Evolutionary conservation across 2,329 filamentous ascomycete genomes (phyloP).

Genomic region (Aspergillus brasiliensis): DNA sequence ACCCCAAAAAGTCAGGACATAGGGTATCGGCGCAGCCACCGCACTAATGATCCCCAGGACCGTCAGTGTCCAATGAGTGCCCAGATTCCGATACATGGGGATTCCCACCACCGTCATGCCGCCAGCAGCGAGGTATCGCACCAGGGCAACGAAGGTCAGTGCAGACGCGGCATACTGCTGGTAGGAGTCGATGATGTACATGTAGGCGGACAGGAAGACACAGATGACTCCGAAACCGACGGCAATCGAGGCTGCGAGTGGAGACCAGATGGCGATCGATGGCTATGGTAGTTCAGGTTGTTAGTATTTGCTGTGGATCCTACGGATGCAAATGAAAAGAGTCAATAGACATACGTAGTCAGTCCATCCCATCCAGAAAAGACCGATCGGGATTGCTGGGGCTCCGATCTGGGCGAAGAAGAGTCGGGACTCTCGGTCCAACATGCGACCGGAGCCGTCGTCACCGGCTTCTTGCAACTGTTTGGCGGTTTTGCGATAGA

Average conservation of each 20-base stretch:
- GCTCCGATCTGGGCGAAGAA: slow-evolving; percentile 56
- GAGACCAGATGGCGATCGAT: slow-evolving; percentile 53
- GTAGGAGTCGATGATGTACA: slow-evolving; percentile 61
- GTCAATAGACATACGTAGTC: slow-evolving; percentile 20
- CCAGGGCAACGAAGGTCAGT: slow-evolving; percentile 45
- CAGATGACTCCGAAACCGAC: slow-evolving; percentile 54
- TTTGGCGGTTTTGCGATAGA: slow-evolving; percentile 47
- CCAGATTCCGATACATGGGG: slow-evolving; percentile 43
- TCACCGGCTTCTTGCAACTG: slow-evolving; percentile 36
- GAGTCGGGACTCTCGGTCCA: slow-evolving; percentile 53
- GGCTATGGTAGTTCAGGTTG: slow-evolving; percentile 27
- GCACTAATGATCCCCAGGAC: slow-evolving; percentile 32
- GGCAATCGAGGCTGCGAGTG: slow-evolving; percentile 52
- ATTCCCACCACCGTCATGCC: slow-evolving; percentile 35
- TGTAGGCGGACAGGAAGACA: slow-evolving; percentile 54
- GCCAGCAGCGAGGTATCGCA: slow-evolving; percentile 42
- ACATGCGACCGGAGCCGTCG: not conserved
- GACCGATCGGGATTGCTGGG: slow-evolving; percentile 51
- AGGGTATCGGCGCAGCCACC: not conserved
- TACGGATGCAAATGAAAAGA: no score
- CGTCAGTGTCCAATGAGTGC: slow-evolving; percentile 44
- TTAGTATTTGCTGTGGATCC: no score
- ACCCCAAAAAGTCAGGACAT: not conserved
- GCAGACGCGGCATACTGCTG: slow-evolving; percentile 54
- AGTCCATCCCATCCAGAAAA: slow-evolving; percentile 64